Evolutionary conservation across 2,329 filamentous ascomycete genomes (phyloP).

Genomic region (Mycosphaerella sp.): DNA sequence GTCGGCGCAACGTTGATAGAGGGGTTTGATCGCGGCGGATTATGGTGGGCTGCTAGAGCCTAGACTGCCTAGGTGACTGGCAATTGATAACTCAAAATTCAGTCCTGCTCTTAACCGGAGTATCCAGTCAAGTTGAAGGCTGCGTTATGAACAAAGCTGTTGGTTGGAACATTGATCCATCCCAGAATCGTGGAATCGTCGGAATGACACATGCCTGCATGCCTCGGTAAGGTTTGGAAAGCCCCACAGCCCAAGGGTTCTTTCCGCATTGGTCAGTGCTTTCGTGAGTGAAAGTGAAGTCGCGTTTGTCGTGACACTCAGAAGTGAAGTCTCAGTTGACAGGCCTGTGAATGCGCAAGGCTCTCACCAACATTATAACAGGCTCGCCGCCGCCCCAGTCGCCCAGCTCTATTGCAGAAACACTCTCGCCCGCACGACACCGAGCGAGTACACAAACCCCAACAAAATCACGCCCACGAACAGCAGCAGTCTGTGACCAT

Average conservation of each 20-base stretch:
- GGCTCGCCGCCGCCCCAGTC: not conserved
- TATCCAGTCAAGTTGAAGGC: not conserved
- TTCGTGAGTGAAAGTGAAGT: not conserved
- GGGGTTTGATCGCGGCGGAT: not conserved
- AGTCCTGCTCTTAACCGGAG: too few relatives aligned
- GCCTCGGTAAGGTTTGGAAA: conserved; percentile 8
- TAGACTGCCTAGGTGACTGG: not conserved
- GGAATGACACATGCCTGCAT: conserved; percentile 6
- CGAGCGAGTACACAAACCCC: not conserved
- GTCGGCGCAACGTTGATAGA: not conserved
- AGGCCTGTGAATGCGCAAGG: not conserved
- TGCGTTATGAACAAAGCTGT: not conserved
- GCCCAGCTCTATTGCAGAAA: not conserved
- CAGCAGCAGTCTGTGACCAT: conserved; percentile 42
- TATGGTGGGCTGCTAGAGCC: not conserved
- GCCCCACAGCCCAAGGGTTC: not conserved
- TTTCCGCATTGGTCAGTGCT: not conserved
- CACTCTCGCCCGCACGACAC: not conserved
- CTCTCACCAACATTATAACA: not conserved
- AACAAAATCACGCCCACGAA: conserved; percentile 5
- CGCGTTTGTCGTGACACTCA: not conserved
- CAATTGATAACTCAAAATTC: too few relatives aligned
- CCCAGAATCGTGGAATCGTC: not conserved
- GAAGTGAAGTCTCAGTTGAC: not conserved
- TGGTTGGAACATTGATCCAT: not conserved